Evolutionary conservation across 2,329 filamentous ascomycete species (phyloP), one percentile per base, ranked within the genome.

Genomic region (Venturia effusa): DNA sequence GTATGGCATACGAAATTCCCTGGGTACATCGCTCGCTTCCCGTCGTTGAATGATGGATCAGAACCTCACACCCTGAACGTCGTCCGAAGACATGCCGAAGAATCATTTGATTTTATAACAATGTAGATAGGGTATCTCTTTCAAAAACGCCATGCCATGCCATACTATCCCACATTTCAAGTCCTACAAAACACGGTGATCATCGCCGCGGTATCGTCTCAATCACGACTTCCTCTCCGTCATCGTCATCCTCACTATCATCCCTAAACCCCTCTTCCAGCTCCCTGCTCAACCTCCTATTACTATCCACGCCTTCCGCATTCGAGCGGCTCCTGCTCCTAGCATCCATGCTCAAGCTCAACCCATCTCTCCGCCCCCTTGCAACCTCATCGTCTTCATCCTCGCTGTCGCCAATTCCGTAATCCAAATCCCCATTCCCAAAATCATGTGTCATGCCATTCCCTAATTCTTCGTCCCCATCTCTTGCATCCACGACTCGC

Each of bases 181-280:
- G 34, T 57, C 30, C 11, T 57, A 57, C 51, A 57, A 10, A n/a
- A 4, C 34, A 19, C 4, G 34, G 10, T 5, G 13, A 34, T 19
- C 15, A 57, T 19, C 51, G 30, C 30, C 30, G 51, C 51, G 17
- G 30, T 34, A 57, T 57, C 51, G 51, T 57, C 27, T 32, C 51
- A 4, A 57, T 17, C 15, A 32, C 30, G 6, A 34, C 51, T 7
- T 8, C 69, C 69, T 71, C 74, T 5, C 70, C 72, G 63, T 86
- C 84, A 43, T 87, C 84, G 64, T 88, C 84, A 43, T 87, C 84
- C 64, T 88, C 85, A 71, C 87, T 89, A 68, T 89, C 86, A 72
- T 90, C 88, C 75, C 84, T 83, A 71, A 90, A 90, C 0, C 87
- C 88, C 70, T 88, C 83, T 73, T 93, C 89, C 61, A 93, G 74